Evolutionary conservation across 129 eudicot species (phyloP).

Genomic region (Arctium minus): DNA sequence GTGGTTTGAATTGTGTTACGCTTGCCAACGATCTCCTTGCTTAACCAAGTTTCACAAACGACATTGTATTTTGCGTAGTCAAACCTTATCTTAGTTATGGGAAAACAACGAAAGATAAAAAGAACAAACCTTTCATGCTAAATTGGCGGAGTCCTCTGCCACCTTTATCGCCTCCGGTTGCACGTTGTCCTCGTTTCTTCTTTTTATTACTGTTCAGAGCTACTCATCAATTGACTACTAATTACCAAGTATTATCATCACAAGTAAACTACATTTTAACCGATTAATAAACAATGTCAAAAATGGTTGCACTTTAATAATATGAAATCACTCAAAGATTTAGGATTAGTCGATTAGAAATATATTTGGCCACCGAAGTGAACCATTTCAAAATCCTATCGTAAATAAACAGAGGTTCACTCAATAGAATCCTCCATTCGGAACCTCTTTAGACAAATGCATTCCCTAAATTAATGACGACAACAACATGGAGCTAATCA

Average conservation of each 20-base stretch:
- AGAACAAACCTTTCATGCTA: conserved; percentile 84
- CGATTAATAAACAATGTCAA: background rate
- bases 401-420: background rate
- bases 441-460: background rate
- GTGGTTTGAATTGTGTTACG: background rate
- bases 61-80: background rate
- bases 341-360: background rate
- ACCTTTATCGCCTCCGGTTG: conserved; percentile 74
- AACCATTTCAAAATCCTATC: background rate
- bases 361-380: background rate
- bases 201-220: conserved; percentile 49
- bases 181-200: conserved; percentile 81
- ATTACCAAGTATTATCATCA: background rate
- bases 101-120: background rate
- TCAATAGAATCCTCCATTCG: background rate
- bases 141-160: conserved; percentile 89
- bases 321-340: background rate
- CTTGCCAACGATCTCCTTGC: too few relatives aligned
- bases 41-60: background rate
- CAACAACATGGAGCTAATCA: background rate
- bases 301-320: background rate
- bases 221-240: conserved; percentile 5
- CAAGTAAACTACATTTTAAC: background rate
- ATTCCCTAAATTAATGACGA: background rate
- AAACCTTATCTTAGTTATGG: background rate